Percentiles rank a stretch among this genome's conserved stretches.
Conservation (phyloP, 805 yeast genomes). For the Naumovozyma baii region DNA sequence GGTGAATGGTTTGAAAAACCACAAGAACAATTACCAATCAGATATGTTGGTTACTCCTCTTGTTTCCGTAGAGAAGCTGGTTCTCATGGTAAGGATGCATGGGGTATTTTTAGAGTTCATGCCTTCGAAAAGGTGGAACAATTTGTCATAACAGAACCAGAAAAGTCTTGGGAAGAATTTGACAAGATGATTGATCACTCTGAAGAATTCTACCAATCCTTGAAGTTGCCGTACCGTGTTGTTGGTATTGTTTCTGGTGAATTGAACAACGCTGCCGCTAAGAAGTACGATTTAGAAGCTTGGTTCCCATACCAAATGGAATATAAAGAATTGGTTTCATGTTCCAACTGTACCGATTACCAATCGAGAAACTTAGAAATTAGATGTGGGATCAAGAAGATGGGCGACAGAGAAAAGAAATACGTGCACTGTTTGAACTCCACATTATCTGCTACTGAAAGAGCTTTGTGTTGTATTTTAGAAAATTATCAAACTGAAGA, state of each 20-base stretch:
- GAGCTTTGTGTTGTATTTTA: constrained; percentile 93
- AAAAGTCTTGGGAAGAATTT: constrained; percentile 94
- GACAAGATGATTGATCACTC: constrained; percentile 87
- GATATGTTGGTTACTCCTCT: constrained; percentile 96
- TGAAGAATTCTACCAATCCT: constrained; percentile 86
- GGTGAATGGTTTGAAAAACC: constrained; percentile 98
- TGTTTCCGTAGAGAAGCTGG: constrained; percentile 99
- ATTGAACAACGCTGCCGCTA: constrained; percentile 97
- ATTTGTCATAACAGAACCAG: constrained; percentile 92
- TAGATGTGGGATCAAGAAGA: constrained; percentile 95
- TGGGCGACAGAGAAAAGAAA: constrained; percentile 90
- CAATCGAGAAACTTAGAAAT: constrained; percentile 98
- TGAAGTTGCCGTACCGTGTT: constrained; percentile 90
- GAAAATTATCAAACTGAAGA: constrained; percentile 98
- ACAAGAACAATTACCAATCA: constrained; percentile 87
- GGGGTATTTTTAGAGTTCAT: constrained; percentile 99
- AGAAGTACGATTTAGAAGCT: constrained; percentile 97
- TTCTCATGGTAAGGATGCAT: constrained; percentile 97
- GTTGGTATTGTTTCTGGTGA: constrained; percentile 98
- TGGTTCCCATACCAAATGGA: constrained; percentile 99
- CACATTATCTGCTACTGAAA: constrained; percentile 94
- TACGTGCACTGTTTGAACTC: constrained; percentile 98
- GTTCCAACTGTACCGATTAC: constrained; percentile 98
- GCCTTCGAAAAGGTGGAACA: constrained; percentile 98
- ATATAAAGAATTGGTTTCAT: constrained; percentile 94